Evolutionary conservation across 768 basidiomycete genomes (phyloP).

Genomic region (Tricholoma sp.): DNA sequence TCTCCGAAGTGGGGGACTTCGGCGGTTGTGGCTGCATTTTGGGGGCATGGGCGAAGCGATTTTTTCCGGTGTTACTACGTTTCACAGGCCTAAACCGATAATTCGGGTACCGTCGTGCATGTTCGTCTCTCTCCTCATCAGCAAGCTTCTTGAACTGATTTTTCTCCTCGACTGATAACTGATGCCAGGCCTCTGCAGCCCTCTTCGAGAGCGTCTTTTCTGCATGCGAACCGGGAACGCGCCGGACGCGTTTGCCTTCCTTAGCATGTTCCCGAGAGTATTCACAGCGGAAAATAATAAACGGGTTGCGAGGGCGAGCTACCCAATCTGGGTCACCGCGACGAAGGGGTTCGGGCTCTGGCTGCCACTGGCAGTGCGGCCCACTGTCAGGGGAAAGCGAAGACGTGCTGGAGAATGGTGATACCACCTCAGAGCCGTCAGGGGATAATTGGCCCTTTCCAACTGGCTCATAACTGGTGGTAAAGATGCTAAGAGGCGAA

Average conservation of each 20-base stretch:
- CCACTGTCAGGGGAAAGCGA: conserved; percentile 20
- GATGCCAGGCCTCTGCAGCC: conserved; percentile 72
- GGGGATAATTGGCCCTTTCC: conserved; percentile 3
- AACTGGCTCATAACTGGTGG: not conserved
- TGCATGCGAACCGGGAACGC: conserved; percentile 27
- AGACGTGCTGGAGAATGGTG: conserved; percentile 20
- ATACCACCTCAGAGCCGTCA: conserved; percentile 1
- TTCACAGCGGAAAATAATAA: conserved; percentile 70
- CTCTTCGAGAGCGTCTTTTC: conserved; percentile 69
- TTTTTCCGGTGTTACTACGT: conserved; percentile 25
- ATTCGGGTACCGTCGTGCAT: conserved; percentile 51
- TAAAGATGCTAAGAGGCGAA: conserved; percentile 3
- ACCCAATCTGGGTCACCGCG: conserved; percentile 52
- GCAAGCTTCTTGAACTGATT: conserved; percentile 49
- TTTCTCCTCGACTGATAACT: conserved; percentile 43
- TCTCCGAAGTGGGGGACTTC: not conserved
- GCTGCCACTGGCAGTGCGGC: no score
- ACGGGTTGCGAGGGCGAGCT: conserved; percentile 63
- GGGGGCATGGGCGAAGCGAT: conserved; percentile 19
- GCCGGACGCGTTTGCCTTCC: conserved; percentile 31
- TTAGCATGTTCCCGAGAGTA: conserved; percentile 45
- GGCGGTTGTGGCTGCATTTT: conserved; percentile 12
- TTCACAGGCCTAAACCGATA: conserved; percentile 61
- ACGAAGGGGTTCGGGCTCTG: conserved; percentile 26
- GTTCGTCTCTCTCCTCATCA: conserved; percentile 49